Evolutionary conservation across 1,139 yeast genomes (phyloP).

Genomic region (Pichia sp.): DNA sequence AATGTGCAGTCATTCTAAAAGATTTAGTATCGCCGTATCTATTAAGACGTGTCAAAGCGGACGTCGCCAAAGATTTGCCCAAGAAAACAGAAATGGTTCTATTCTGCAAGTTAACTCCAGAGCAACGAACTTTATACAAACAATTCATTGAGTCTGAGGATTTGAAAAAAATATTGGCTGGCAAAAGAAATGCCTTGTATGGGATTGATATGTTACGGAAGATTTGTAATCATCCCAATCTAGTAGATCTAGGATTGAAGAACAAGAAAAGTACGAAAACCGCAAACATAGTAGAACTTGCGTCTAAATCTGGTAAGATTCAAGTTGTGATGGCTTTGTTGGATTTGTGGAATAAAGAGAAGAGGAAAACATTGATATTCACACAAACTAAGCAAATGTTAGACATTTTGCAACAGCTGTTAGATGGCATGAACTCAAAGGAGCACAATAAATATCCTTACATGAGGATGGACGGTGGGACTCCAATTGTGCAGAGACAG

Average conservation of each 20-base stretch:
- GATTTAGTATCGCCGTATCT: conserved; percentile 88
- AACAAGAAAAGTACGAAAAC: conserved; percentile 34
- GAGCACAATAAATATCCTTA: conserved; percentile 31
- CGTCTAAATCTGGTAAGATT: conserved; percentile 72
- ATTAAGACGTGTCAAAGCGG: conserved; percentile 78
- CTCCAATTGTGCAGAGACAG: conserved; percentile 73
- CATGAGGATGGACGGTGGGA: conserved; percentile 91
- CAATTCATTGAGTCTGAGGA: conserved; percentile 73
- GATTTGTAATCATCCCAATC: conserved; percentile 94
- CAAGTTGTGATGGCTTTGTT: conserved; percentile 76
- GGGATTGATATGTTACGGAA: conserved; percentile 89
- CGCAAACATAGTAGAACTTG: conserved; percentile 14
- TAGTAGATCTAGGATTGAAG: conserved; percentile 44
- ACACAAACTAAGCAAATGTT: conserved; percentile 94
- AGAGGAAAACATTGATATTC: conserved; percentile 73
- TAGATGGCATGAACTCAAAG: conserved; percentile 33
- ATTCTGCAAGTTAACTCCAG: conserved; percentile 75
- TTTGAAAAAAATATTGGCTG: conserved; percentile 59
- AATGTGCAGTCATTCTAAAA: conserved; percentile 86
- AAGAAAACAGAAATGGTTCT: conserved; percentile 89
- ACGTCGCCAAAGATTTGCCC: conserved; percentile 96
- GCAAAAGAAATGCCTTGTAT: conserved; percentile 72
- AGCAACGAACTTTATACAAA: conserved; percentile 67
- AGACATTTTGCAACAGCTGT: conserved; percentile 66
- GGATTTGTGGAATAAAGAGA: conserved; percentile 67